These are phyloP conservation scores for Pseudotsuga menziesii DNA, from an alignment of 75 land plant genomes.

Conservation along the genomic window DNA sequence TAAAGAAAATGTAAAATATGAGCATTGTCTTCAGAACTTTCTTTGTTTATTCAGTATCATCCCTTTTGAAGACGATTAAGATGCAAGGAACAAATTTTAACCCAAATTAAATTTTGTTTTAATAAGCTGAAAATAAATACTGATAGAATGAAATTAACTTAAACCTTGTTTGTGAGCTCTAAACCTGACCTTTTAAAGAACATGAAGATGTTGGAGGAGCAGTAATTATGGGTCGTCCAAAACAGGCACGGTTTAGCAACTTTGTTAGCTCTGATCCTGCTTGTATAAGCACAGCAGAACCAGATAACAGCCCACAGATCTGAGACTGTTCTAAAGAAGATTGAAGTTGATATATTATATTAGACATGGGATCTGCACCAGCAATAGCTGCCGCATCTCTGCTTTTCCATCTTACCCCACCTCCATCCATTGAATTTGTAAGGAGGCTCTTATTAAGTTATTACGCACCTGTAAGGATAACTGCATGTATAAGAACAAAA, in stretches of 20 bases:
- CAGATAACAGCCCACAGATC: conserved; percentile 8
- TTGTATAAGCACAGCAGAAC: conserved; percentile 13
- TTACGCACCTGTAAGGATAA: neutral
- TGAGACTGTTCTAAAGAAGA: conserved; percentile 12
- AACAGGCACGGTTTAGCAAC: conserved; percentile 21
- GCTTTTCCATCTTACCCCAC: conserved; percentile 18
- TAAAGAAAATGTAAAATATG: no score
- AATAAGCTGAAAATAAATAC: no score
- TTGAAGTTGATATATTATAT: conserved; percentile 12
- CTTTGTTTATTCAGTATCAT: no score
- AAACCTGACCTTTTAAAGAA: conserved; percentile 1
- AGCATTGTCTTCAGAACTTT: no score
- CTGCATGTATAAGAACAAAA: no score
- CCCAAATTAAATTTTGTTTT: no score
- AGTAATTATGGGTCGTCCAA: conserved; percentile 23
- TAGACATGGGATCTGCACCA: conserved; percentile 19
- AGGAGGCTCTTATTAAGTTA: neutral
- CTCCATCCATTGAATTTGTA: neutral
- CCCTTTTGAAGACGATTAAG: no score
- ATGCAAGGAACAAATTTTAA: no score
- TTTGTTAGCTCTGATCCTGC: conserved; percentile 15
- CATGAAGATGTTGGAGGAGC: neutral
- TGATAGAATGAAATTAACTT: no score
- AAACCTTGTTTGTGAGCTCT: neutral
- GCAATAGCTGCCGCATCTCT: conserved; percentile 17